A percentile compares a stretch with the other conserved stretches of the same genome.
Conservation (phyloP, 2,329 filamentous ascomycete species). For the Dendryphion nanum region DNA sequence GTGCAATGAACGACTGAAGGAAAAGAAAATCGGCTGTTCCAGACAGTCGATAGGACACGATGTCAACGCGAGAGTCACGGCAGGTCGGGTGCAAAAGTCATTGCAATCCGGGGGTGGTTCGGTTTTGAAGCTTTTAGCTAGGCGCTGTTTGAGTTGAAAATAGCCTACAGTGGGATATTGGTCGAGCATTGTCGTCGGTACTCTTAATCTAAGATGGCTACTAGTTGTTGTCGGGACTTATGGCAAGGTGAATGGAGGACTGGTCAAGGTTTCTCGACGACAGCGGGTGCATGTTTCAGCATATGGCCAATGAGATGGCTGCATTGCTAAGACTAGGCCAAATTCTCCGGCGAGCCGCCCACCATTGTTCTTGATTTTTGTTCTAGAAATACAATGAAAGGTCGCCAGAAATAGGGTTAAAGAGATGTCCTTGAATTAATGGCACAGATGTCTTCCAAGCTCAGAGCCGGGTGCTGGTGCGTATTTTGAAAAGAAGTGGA, state of each 20-base stretch:
- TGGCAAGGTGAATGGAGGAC: conserved; percentile 20
- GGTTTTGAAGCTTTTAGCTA: conserved; percentile 40
- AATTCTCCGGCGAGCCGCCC: too few species aligned
- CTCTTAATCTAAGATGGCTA: conserved; percentile 20
- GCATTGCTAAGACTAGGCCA: too few species aligned
- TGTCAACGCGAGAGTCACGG: not conserved
- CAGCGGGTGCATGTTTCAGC: not conserved
- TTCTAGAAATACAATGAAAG: too few species aligned
- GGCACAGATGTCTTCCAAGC: too few species aligned
- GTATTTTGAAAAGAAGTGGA: too few species aligned
- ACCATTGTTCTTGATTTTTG: too few species aligned
- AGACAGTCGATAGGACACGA: conserved; percentile 9
- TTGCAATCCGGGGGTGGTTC: conserved; percentile 21
- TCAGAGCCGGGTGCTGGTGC: too few species aligned
- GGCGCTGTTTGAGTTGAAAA: conserved; percentile 39
- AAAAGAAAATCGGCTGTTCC: conserved; percentile 19
- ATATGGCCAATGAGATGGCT: not conserved
- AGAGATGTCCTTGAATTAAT: too few species aligned
- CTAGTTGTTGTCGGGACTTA: conserved; percentile 15
- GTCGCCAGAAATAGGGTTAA: too few species aligned
- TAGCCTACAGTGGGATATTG: conserved; percentile 27
- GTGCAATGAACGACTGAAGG: conserved; percentile 20
- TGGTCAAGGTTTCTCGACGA: conserved; percentile 12
- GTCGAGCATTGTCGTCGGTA: conserved; percentile 24
- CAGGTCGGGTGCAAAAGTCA: conserved; percentile 7